These are phyloP conservation scores for Periconia sp. DNA, from an alignment of 2,329 filamentous ascomycete species.

Conservation along the genomic window DNA sequence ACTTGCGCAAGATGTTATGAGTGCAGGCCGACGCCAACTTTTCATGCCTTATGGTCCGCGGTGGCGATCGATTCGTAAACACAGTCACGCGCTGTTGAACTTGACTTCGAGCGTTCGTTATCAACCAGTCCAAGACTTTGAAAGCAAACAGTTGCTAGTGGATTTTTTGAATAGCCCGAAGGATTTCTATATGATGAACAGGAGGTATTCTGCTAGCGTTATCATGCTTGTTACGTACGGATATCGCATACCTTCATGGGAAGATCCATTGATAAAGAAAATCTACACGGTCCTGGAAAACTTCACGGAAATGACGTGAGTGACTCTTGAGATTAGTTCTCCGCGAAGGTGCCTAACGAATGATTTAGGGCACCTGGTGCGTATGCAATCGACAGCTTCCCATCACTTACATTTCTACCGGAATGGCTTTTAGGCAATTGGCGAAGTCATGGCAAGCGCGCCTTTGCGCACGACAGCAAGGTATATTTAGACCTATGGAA, in stretches of 20 bases:
- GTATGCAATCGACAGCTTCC: conserved; percentile 37
- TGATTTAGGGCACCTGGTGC: conserved; percentile 26
- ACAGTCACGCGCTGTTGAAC: conserved; percentile 42
- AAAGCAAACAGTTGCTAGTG: conserved; percentile 52
- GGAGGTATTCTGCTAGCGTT: conserved; percentile 39
- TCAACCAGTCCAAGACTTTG: conserved; percentile 52
- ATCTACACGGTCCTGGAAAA: conserved; percentile 39
- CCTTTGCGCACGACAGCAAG: conserved; percentile 37
- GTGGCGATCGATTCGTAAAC: conserved; percentile 44
- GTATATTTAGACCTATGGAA: conserved; percentile 44
- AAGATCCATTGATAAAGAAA: conserved; percentile 38
- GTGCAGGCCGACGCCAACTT: conserved; percentile 55
- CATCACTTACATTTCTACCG: conserved; percentile 35
- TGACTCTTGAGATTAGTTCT: not conserved
- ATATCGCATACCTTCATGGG: conserved; percentile 41
- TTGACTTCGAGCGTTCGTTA: conserved; percentile 43
- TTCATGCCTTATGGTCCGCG: conserved; percentile 50
- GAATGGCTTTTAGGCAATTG: conserved; percentile 40
- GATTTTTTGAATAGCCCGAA: conserved; percentile 48
- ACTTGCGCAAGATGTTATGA: conserved; percentile 50
- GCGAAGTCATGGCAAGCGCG: conserved; percentile 27
- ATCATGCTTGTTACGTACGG: conserved; percentile 45
- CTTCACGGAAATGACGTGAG: conserved; percentile 37
- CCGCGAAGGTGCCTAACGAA: not conserved
- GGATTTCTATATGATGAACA: conserved; percentile 39